Conservation (phyloP, 2,329 filamentous ascomycete species). For the Diaporthe sp. region DNA sequence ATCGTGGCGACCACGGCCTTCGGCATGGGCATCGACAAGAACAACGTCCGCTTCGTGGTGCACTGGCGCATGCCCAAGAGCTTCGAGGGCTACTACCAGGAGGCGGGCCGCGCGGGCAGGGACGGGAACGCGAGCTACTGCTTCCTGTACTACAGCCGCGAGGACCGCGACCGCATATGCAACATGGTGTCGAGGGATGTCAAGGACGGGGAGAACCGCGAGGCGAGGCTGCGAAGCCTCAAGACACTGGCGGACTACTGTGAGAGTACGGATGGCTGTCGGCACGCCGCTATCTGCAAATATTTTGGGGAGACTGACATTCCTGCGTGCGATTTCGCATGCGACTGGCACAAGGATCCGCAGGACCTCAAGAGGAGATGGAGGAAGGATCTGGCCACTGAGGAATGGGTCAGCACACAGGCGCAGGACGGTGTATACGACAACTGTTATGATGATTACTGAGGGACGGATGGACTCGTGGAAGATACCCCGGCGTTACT, state of each 20-base stretch:
- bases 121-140: constrained; percentile 90
- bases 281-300: constrained; percentile 78
- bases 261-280: constrained; percentile 78
- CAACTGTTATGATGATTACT: constrained; percentile 61
- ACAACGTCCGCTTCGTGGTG: constrained; percentile 92
- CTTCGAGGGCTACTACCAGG: constrained; percentile 96
- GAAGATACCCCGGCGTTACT: constrained; percentile 31
- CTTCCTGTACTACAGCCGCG: constrained; percentile 89
- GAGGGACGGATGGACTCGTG: constrained; percentile 4
- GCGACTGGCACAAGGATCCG: constrained; percentile 81
- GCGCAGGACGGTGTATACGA: constrained; percentile 68
- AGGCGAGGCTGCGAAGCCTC: constrained; percentile 71
- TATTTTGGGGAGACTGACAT: constrained; percentile 78
- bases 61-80: constrained; percentile 95
- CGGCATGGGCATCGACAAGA: constrained; percentile 97
- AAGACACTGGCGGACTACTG: constrained; percentile 81
- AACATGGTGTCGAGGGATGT: constrained; percentile 63
- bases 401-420: constrained; percentile 74
- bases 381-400: constrained; percentile 63
- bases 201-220: constrained; percentile 53
- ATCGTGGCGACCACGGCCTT: constrained; percentile 97
- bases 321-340: constrained; percentile 77
- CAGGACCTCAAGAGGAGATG: constrained; percentile 67
- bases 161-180: constrained; percentile 82
- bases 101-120: constrained; percentile 89